Percentiles rank a stretch among this genome's conserved stretches.
These are phyloP conservation scores for Wallacemonas collosoma DNA, from an alignment of 208 protist species.

Conservation along the genomic window DNA sequence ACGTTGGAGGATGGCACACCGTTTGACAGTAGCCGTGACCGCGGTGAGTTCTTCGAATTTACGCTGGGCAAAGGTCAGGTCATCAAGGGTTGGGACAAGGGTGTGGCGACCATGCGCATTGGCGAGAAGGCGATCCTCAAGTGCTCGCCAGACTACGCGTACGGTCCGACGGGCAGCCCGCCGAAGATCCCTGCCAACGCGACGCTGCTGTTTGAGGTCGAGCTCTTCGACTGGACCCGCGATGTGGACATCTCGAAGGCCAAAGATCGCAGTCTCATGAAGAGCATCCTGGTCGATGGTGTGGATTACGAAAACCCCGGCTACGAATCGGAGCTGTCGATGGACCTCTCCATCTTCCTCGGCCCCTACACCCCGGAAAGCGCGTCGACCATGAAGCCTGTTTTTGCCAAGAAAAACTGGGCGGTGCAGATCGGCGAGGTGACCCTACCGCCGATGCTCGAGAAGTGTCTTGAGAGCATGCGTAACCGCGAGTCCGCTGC, in stretches of 20 bases:
- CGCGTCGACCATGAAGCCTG: conserved; percentile 31
- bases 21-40: conserved; percentile 92
- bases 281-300: conserved; percentile 66
- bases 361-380: conserved; percentile 45
- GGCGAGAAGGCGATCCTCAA: conserved; percentile 85
- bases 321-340: conserved; percentile 71
- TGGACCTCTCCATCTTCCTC: conserved; percentile 67
- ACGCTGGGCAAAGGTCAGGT: conserved; percentile 86
- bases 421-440: conserved; percentile 60
- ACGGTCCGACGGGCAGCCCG: conserved; percentile 76
- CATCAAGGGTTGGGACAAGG: conserved; percentile 93
- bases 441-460: conserved; percentile 63
- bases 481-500: conserved; percentile 66
- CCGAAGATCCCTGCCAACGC: conserved; percentile 88
- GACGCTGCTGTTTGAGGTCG: conserved; percentile 92
- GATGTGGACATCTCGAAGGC: conserved; percentile 71
- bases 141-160: conserved; percentile 81
- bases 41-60: conserved; percentile 86
- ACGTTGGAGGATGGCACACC: conserved; percentile 79
- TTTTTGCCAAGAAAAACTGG: conserved; percentile 58
- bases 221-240: conserved; percentile 82
- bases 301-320: conserved; percentile 77
- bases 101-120: conserved; percentile 88
- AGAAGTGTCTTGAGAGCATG: conserved; percentile 78
- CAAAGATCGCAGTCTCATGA: conserved; percentile 86